Base-by-base conservation (phyloP, 1,284 basidiomycete species). In the Hortiboletus rubellus region DNA sequence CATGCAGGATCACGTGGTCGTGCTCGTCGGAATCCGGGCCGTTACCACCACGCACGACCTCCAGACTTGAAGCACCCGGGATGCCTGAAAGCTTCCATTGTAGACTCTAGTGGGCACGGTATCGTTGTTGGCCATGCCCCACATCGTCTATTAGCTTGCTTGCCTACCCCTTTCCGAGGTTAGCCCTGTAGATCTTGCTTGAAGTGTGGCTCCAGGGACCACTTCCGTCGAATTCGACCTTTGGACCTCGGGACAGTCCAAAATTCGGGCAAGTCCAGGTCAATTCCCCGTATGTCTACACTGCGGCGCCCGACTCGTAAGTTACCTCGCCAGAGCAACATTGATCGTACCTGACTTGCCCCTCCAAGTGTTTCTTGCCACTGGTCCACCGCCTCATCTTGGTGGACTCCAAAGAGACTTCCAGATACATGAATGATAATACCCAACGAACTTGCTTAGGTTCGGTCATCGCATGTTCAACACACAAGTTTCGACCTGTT, bases 191-290 rank as follows among this genome's bases (percentile, higher is more conserved):
- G 5, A 3, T 22, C 22, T 22, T 22, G n/a, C 62, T 75, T 36
- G 76, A 78, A 42, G 77, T 76, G n/a, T 77, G 50, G 65, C 60
- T 1, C 79, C 77, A 8, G 65, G 61, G 1, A 65, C 80, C 36
- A 37, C 64, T 22, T 66, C 50, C 17, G 59, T 5, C 27, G 7
- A 54, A 37, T 0, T 59, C 55, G 5, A 71, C 69, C 11, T 72
- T 33, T 79, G 77, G 78, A 57, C 54, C 8, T 62, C 62, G 11
- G 75, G 76, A 30, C 53, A 65, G 1, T 79, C 52, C 58, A 72
- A 46, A 74, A 27, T 43, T 56, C 4, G 78, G 74, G 12, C 42
- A 56, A 1, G 64, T 68, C 14, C 50, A 65, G 30, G 63, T 80
- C 48, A 63, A 54, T 6, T 73, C 77, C 10, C 78, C 77, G n/a